These are phyloP conservation scores for Mycena venus DNA, from an alignment of 768 basidiomycete species.

Conservation along the genomic window DNA sequence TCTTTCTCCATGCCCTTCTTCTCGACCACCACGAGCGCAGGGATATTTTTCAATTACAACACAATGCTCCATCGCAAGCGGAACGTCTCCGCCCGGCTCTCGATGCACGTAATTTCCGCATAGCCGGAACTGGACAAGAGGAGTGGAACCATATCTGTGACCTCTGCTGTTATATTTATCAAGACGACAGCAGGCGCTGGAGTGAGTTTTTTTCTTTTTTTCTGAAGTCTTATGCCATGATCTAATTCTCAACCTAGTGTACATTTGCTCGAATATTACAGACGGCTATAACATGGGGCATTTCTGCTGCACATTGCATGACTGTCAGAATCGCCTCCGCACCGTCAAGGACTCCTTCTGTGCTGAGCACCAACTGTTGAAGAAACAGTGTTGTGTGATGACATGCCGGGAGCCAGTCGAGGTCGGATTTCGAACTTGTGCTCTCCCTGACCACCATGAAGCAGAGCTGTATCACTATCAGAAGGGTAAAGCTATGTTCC, in stretches of 20 bases:
- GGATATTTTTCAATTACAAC: constrained; percentile 27
- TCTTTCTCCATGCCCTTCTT: constrained; percentile 38
- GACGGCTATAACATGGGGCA: constrained; percentile 7
- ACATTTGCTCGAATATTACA: neutral
- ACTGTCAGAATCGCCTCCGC: constrained; percentile 1
- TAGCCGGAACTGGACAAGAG: constrained; percentile 45
- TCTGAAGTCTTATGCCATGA: neutral
- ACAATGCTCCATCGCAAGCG: constrained; percentile 34
- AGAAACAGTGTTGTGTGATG: neutral
- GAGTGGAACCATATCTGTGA: constrained; percentile 47
- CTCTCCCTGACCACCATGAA: constrained; percentile 5
- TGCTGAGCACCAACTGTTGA: neutral
- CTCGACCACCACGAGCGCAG: constrained; percentile 33
- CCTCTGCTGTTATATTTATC: constrained; percentile 37
- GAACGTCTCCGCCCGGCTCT: constrained; percentile 37
- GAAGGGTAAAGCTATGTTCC: constrained; percentile 25
- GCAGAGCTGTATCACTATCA: constrained; percentile 13
- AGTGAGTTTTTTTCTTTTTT: too few relatives aligned
- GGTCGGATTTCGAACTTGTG: constrained; percentile 5
- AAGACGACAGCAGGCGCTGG: constrained; percentile 12
- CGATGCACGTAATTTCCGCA: constrained; percentile 37
- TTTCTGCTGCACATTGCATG: neutral
- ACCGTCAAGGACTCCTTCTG: constrained; percentile 2
- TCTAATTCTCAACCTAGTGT: neutral
- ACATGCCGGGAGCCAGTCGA: neutral